A percentile compares a stretch with the other conserved stretches of the same genome.
Evolutionary conservation across 495 filamentous ascomycete species (phyloP).

Genomic region (Aspergillus sparsus): DNA sequence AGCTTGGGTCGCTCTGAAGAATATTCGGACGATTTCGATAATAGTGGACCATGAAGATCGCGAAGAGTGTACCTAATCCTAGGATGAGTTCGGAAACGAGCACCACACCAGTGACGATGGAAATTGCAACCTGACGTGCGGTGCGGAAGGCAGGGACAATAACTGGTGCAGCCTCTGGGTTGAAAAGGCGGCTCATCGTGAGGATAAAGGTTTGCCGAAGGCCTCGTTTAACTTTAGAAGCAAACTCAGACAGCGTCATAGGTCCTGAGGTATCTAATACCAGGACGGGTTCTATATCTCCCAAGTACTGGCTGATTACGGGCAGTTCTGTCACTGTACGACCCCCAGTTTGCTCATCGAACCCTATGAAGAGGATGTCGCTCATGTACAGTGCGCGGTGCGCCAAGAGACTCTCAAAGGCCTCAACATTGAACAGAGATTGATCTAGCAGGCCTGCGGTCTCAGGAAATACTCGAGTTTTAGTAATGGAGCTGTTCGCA

Average conservation of each 20-base stretch:
- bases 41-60: constrained; percentile 32
- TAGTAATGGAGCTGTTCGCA: constrained; percentile 44
- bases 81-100: constrained; percentile 39
- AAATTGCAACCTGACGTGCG: constrained; percentile 36
- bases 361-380: constrained; percentile 39
- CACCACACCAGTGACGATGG: constrained; percentile 37
- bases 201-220: constrained; percentile 41
- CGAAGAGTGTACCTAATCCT: constrained; percentile 26
- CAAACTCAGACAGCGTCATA: constrained; percentile 38
- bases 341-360: constrained; percentile 33
- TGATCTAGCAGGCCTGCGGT: constrained; percentile 27
- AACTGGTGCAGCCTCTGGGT: constrained; percentile 31
- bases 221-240: constrained; percentile 33
- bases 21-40: constrained; percentile 39
- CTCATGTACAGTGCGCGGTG: constrained; percentile 43
- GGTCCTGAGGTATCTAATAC: constrained; percentile 36
- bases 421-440: constrained; percentile 37
- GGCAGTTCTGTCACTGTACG: constrained; percentile 39
- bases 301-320: constrained; percentile 39
- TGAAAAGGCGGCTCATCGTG: constrained; percentile 40
- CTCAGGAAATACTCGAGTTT: constrained; percentile 24
- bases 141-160: constrained; percentile 28
- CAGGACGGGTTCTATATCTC: constrained; percentile 37
- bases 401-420: constrained; percentile 39
- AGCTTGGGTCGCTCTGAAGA: constrained; percentile 42